These are phyloP conservation scores for Stramenopiles sp. DNA, from an alignment of 352 stramenopile species.

Conservation along the genomic window DNA sequence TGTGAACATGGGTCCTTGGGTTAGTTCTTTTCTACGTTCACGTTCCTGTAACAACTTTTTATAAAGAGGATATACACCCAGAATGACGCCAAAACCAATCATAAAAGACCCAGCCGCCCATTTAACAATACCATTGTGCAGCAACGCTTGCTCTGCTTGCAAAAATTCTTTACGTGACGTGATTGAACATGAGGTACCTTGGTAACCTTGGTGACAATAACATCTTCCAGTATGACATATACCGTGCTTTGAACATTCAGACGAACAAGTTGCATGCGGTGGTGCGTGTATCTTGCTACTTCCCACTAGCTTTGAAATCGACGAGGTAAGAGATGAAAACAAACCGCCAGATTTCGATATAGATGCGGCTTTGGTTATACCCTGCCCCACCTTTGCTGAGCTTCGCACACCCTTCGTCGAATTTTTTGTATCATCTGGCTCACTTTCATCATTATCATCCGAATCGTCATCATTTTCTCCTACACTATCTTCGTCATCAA, in stretches of 20 bases:
- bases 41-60: neutral
- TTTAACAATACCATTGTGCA: neutral
- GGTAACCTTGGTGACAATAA: constrained; percentile 3
- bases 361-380: neutral
- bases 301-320: neutral
- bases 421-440: no score
- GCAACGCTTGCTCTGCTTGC: neutral
- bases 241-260: constrained; percentile 3
- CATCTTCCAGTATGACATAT: constrained; percentile 3
- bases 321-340: neutral
- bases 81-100: neutral
- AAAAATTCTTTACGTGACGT: constrained; percentile 7
- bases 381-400: no score
- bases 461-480: no score
- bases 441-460: no score
- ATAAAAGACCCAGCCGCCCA: constrained; percentile 7
- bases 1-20: neutral
- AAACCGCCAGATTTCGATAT: neutral
- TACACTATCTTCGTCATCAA: no score
- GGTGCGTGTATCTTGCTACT: neutral
- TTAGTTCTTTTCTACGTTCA: neutral
- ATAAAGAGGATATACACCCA: neutral
- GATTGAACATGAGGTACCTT: neutral
- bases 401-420: no score
- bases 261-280: neutral